Base-by-base conservation (phyloP, 192 early-diverging fungal species). In the Backusella mclennaniae region DNA sequence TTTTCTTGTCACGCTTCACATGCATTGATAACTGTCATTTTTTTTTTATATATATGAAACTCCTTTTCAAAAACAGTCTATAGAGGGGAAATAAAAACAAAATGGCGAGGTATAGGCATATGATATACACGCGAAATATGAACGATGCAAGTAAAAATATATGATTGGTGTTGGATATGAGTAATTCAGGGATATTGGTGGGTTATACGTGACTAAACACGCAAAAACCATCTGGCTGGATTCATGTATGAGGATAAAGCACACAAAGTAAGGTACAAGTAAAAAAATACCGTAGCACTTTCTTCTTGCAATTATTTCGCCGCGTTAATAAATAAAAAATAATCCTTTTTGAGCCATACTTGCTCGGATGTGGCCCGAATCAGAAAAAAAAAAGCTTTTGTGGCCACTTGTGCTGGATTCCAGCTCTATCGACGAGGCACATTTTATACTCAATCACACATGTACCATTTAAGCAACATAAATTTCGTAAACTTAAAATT, bases 1-100 rank as follows among this genome's bases (percentile, higher is more conserved):
- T 21, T 56, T 56, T 56, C n/a, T 21, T 56, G 53, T 56, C 53
- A 56, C 53, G 53, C n/a, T 56, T 9, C 21, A 56, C 53, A 56
- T 21, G 53, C 53, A 56, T 56, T 56, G 53, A 56, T n/a, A 56
- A 56, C 53, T 56, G 53, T 56, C 53, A 56, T 56, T 56, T 21
- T 9, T 44, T n/a, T 23, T 21, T 9, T 44, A 17, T 44, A 44
- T 44, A 42, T 39, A 39, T 39, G 38, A 56, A 21, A 23, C 8
- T 56, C 53, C n/a, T 56, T 56, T 56, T 56, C 21, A 56, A 21
- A 21, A 21, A 21, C 53, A n/a, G 7, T 56, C 53, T 7, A 56
- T 56, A 56, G 21, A 56, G 9, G 53, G 8, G 53, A 56, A 56
- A 21, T 56, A 56, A 56, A 56, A 9, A 26, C 21, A 56, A 17